Evolutionary conservation across 2,329 filamentous ascomycete species (phyloP).

Genomic region (Penicillium sp.): DNA sequence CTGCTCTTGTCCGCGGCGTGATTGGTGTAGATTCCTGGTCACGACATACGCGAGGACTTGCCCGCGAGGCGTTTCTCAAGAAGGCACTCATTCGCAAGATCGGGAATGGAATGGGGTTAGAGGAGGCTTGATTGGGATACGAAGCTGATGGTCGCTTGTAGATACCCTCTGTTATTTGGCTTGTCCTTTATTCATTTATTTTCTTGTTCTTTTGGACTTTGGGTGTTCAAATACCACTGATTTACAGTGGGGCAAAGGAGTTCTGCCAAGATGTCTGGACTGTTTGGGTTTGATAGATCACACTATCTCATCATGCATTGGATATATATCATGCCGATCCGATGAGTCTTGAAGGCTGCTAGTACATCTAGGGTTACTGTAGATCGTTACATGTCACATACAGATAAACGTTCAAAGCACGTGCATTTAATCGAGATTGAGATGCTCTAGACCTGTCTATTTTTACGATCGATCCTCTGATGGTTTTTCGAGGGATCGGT

Average conservation of each 20-base stretch:
- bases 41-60: conserved; percentile 50
- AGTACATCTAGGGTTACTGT: too few species aligned
- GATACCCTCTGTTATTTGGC: conserved; percentile 20
- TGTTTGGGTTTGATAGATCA: conserved; percentile 2
- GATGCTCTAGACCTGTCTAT: too few species aligned
- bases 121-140: conserved; percentile 25
- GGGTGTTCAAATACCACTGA: background rate
- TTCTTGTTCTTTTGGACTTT: background rate
- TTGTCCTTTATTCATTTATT: too few species aligned
- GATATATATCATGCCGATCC: background rate
- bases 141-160: conserved; percentile 3
- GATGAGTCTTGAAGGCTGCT: background rate
- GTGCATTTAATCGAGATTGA: too few species aligned
- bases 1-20: conserved; percentile 49
- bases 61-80: conserved; percentile 54
- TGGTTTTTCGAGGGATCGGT: too few species aligned
- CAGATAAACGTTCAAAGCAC: background rate
- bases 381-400: too few species aligned
- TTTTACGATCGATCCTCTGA: too few species aligned
- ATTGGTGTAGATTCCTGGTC: conserved; percentile 53
- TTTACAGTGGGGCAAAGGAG: background rate
- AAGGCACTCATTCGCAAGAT: conserved; percentile 52
- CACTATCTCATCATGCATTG: too few species aligned
- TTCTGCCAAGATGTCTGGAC: background rate
- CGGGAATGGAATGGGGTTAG: conserved; percentile 50